Conservation (phyloP, 768 basidiomycete genomes). For the Ephemerocybe angulata region DNA sequence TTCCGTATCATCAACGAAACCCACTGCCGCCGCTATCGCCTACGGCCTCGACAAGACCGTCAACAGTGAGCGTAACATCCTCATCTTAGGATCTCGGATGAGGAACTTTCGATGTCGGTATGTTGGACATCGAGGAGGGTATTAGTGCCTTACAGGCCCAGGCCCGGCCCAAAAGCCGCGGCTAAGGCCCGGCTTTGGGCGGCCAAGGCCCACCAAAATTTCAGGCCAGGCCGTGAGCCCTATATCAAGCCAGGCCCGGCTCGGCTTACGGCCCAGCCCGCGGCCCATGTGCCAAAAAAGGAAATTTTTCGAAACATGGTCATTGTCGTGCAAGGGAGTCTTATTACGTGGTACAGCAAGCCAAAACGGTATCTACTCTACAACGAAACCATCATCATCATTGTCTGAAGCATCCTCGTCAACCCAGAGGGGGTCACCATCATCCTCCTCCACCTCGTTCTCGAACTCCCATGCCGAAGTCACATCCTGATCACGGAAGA, state of each 20-base stretch:
- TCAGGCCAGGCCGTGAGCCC: not conserved
- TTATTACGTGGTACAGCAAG: not conserved
- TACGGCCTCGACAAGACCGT: too few relatives aligned
- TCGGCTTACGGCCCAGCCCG: not conserved
- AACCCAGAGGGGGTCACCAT: not conserved
- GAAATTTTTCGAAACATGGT: not conserved
- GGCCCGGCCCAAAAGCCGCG: too few relatives aligned
- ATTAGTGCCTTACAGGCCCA: not conserved
- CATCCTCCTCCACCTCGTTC: constrained; percentile 3
- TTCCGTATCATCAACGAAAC: too few relatives aligned
- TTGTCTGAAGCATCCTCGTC: not conserved
- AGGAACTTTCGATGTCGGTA: too few relatives aligned
- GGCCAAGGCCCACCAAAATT: not conserved
- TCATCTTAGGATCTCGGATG: too few relatives aligned
- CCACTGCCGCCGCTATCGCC: too few relatives aligned
- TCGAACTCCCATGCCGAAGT: constrained; percentile 4
- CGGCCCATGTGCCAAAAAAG: not conserved
- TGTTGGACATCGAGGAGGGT: too few relatives aligned
- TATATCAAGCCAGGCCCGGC: not conserved
- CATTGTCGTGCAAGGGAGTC: too few relatives aligned
- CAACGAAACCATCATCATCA: not conserved
- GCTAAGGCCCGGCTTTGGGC: too few relatives aligned
- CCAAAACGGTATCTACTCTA: not conserved
- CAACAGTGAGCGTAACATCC: too few relatives aligned
- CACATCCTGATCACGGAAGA: constrained; percentile 19